These are phyloP conservation scores for Dendrobium huoshanense DNA, from an alignment of 106 monocot genomes.

Conservation along the genomic window DNA sequence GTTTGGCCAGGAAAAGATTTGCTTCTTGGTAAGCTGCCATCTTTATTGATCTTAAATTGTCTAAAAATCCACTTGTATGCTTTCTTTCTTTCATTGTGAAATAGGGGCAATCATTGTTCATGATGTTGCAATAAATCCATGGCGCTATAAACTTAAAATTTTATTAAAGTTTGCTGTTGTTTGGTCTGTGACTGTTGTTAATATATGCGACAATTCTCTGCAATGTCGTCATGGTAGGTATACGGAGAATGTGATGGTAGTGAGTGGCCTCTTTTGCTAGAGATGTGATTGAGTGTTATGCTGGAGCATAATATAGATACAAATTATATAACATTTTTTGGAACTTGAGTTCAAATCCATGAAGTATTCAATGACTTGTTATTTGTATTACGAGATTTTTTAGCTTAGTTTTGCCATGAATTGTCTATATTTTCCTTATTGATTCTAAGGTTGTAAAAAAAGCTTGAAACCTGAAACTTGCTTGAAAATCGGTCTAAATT, in stretches of 20 bases:
- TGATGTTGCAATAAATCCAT: not conserved
- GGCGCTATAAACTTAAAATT: not conserved
- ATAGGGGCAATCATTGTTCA: not conserved
- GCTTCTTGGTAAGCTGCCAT: slow-evolving; percentile 34
- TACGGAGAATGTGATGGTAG: too few species aligned
- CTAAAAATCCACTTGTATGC: not conserved
- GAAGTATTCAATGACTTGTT: not conserved
- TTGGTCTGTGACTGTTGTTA: not conserved
- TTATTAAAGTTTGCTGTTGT: not conserved
- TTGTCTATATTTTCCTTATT: not conserved
- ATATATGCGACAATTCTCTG: not conserved
- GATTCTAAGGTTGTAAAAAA: not conserved
- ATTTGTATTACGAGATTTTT: not conserved
- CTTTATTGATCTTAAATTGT: not conserved
- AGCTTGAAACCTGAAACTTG: not conserved
- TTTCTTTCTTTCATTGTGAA: not conserved
- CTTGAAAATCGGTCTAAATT: not conserved
- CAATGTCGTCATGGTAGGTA: too few species aligned
- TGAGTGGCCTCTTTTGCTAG: too few species aligned
- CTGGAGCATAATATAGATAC: not conserved
- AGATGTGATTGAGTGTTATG: not conserved
- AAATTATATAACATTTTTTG: not conserved
- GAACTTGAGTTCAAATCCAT: not conserved
- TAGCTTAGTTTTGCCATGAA: not conserved
- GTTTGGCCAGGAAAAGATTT: slow-evolving; percentile 88